Evolutionary conservation across 345 rosid genomes (phyloP), one percentile per base, ranked within the genome.

Genomic region (Populus davidiana): DNA sequence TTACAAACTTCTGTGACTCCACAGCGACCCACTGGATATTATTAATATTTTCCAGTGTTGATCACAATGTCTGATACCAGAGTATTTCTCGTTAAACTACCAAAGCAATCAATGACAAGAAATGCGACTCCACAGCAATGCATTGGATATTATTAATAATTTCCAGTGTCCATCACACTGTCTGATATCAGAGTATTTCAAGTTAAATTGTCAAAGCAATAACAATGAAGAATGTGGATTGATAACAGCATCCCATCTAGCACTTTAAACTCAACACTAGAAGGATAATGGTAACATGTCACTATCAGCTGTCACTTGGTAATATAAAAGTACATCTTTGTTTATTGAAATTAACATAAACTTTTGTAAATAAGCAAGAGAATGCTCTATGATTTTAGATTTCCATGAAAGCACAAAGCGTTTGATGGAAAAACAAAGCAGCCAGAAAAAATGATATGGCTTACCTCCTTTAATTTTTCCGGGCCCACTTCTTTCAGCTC

Each of bases 401-500:
- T 41, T 41, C 47, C 12, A 41, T 11, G 14, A 11, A 41, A 41
- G 47, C 47, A 41, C 4, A 41, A 41, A 41, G 47, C 47, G 3
- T 10, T 41, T 41, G 14, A 41, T 41, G 47, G 47, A 11, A 41
- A 41, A 41, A 11, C 47, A 2, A 41, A 10, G 47, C 47, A 41
- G 14, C 47, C 47, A 41, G 14, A 41, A 41, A 41, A 11, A 41
- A 10, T 41, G 13, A 41, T 11, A 41, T 10, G 47, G 47, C 47
- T 11, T 41, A 41, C 47, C 13, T 41, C 47, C 47, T 41, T 41
- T 41, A 41, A 41, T 41, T 41, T 41, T 41, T 41, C 47, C 11
- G 98, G 90, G 79, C 98, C 99, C 47, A 96, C 91, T 78, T 91
- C 96, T 83, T 91, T 70, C 76, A 96, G 85, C 85, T 94, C 99